phyloP scores from a whole-genome alignment of 2,329 filamentous ascomycete species.

The Diaporthe australafricana region DNA sequence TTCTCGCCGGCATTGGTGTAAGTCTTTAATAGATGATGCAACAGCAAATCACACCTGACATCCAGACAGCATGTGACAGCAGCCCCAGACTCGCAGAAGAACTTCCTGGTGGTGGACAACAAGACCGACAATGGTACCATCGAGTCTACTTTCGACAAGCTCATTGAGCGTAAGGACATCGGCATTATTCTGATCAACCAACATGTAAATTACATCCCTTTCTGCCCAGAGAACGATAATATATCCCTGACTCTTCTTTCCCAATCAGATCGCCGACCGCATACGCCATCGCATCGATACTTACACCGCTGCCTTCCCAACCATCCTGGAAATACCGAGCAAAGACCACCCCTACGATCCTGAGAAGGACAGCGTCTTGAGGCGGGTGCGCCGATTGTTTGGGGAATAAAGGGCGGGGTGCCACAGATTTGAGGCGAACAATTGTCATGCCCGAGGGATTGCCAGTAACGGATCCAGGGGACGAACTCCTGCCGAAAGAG shows the following conservation, averaged over 20 bases:
- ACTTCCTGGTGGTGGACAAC: constrained; percentile 94
- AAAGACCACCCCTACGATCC: constrained; percentile 99
- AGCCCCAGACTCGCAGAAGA: constrained; percentile 91
- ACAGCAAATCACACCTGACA: constrained; percentile 32
- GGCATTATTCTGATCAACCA: constrained; percentile 98
- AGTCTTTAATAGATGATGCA: constrained; percentile 42
- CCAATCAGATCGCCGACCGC: constrained; percentile 84
- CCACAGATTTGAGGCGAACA: not conserved
- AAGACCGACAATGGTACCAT: constrained; percentile 93
- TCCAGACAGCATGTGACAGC: constrained; percentile 83
- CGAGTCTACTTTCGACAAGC: constrained; percentile 89
- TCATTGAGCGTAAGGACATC: constrained; percentile 95
- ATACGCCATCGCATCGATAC: constrained; percentile 92
- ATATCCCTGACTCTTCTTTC: not conserved
- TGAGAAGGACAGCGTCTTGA: constrained; percentile 97
- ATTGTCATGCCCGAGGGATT: not conserved
- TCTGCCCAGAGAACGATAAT: not conserved
- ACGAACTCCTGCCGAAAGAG: not conserved
- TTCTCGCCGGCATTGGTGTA: constrained; percentile 95
- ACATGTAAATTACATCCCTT: constrained; percentile 72
- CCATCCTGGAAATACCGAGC: constrained; percentile 94
- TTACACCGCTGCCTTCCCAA: constrained; percentile 95
- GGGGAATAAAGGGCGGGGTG: constrained; percentile 66
- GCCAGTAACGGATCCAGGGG: not conserved
- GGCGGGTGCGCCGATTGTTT: constrained; percentile 79